Evolutionary conservation across 179 eudicot genomes (phyloP).

Genomic region (Nepenthes alata): DNA sequence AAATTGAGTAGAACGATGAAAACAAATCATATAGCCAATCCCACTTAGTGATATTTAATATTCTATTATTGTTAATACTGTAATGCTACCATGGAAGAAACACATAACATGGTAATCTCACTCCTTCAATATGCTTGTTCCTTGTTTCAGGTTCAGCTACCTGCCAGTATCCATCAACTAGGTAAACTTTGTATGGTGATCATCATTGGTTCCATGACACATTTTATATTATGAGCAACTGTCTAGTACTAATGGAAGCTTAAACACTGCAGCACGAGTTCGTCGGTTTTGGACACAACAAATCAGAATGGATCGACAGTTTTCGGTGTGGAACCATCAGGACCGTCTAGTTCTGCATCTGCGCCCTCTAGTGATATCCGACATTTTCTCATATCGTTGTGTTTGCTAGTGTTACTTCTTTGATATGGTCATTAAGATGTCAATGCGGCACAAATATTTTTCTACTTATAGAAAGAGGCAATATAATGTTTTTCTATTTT

Average conservation of each 20-base stretch:
- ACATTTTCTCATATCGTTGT: conserved; percentile 5
- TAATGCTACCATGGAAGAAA: too few relatives aligned
- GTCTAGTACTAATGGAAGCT: background rate
- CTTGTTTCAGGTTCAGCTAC: conserved; percentile 23
- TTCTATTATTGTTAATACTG: too few relatives aligned
- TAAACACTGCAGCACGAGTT: conserved; percentile 28
- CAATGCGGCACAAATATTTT: too few relatives aligned
- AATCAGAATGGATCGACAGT: conserved; percentile 35
- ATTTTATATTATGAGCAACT: too few relatives aligned
- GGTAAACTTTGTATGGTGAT: conserved; percentile 14
- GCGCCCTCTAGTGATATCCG: conserved; percentile 3
- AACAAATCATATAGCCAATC: too few relatives aligned
- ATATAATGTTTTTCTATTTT: too few relatives aligned
- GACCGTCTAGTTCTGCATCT: conserved; percentile 18
- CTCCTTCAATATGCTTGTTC: background rate
- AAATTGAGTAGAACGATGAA: too few relatives aligned
- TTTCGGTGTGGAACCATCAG: conserved; percentile 27
- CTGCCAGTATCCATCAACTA: conserved; percentile 37
- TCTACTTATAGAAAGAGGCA: too few relatives aligned
- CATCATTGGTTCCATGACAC: background rate
- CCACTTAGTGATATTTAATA: too few relatives aligned
- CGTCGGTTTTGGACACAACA: conserved; percentile 35
- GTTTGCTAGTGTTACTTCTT: conserved; percentile 15
- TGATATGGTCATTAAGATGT: too few relatives aligned
- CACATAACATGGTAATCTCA: too few relatives aligned